These are phyloP conservation scores for Alternaria angustiovoidea DNA, from an alignment of 2,329 filamentous ascomycete species.

Conservation along the genomic window DNA sequence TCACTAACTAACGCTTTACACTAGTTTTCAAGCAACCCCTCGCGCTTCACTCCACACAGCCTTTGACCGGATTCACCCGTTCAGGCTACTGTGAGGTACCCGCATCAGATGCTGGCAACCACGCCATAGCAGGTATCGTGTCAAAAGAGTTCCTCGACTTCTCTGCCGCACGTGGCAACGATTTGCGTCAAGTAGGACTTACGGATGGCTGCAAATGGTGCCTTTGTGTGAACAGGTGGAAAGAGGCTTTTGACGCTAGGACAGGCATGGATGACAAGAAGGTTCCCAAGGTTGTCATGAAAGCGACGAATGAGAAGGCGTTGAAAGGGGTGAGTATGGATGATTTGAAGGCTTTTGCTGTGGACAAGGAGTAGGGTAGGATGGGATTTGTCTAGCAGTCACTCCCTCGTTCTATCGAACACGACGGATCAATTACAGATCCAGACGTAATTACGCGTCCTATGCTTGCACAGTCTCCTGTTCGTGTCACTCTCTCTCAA, in stretches of 20 bases:
- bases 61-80: slow-evolving; percentile 68
- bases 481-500: neutral
- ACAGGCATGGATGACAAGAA: slow-evolving; percentile 56
- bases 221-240: slow-evolving; percentile 67
- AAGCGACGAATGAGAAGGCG: slow-evolving; percentile 63
- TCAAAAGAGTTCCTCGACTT: slow-evolving; percentile 70
- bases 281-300: slow-evolving; percentile 60
- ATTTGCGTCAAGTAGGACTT: slow-evolving; percentile 64
- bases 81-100: slow-evolving; percentile 69
- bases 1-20: neutral
- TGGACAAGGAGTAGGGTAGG: slow-evolving; percentile 41
- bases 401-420: neutral
- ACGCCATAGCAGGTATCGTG: slow-evolving; percentile 65
- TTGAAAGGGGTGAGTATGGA: slow-evolving; percentile 58
- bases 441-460: neutral
- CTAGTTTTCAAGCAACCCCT: slow-evolving; percentile 51
- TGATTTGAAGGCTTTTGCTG: slow-evolving; percentile 60
- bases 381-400: neutral
- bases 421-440: neutral
- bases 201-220: slow-evolving; percentile 70
- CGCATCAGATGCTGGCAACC: slow-evolving; percentile 64
- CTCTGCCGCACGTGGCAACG: slow-evolving; percentile 65
- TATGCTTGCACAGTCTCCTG: neutral
- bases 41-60: slow-evolving; percentile 63
- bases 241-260: slow-evolving; percentile 66